Percentiles rank a stretch among this genome's conserved stretches.
These are phyloP conservation scores for Polyporus arcularius DNA, from an alignment of 768 basidiomycete genomes.

Conservation along the genomic window DNA sequence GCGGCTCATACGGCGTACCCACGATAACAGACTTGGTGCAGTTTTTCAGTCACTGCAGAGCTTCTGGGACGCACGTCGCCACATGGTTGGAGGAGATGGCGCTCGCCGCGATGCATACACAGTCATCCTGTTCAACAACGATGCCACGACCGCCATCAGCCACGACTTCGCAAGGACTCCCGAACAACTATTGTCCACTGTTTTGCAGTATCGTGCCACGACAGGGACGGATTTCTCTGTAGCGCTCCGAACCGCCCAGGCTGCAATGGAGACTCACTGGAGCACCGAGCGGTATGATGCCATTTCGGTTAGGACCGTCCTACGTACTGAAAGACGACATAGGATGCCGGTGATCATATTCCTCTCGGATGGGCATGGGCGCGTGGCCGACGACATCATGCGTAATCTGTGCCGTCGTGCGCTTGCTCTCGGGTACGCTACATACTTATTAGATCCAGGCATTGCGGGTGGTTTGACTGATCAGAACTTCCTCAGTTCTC, in stretches of 20 bases:
- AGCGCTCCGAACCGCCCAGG: slow-evolving; percentile 40
- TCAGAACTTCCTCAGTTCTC: too few species aligned
- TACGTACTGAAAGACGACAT: too few species aligned
- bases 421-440: slow-evolving; percentile 45
- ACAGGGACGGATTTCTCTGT: slow-evolving; percentile 46
- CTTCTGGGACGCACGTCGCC: slow-evolving; percentile 57
- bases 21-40: slow-evolving; percentile 56
- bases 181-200: slow-evolving; percentile 40
- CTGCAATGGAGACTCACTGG: slow-evolving; percentile 48
- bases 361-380: slow-evolving; percentile 56
- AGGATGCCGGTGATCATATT: slow-evolving; percentile 49
- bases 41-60: slow-evolving; percentile 55
- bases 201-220: slow-evolving; percentile 35
- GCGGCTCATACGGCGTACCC: slow-evolving; percentile 35
- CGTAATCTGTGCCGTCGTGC: slow-evolving; percentile 45
- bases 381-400: slow-evolving; percentile 38
- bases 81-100: slow-evolving; percentile 32
- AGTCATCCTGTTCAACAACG: slow-evolving; percentile 46
- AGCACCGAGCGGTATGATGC: slow-evolving; percentile 56
- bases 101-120: slow-evolving; percentile 56
- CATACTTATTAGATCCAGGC: background rate
- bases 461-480: background rate
- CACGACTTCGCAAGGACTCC: slow-evolving; percentile 52
- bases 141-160: slow-evolving; percentile 26
- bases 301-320: too few species aligned